A percentile compares a stretch with the other conserved stretches of the same genome.
Conservation (phyloP, 2,329 filamentous ascomycete species). For the Diaporthe nobilis region DNA sequence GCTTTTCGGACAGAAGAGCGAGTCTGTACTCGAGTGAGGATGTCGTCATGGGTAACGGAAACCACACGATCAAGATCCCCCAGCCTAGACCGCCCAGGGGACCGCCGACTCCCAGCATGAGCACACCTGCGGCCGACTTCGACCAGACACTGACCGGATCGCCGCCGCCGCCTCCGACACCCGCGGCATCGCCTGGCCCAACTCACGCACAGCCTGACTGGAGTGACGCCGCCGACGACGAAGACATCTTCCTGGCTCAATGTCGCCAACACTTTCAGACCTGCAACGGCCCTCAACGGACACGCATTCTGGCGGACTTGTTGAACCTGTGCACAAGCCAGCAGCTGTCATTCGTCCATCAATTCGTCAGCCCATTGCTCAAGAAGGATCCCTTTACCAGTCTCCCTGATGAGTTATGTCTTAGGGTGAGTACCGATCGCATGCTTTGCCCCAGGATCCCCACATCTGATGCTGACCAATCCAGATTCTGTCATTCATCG, state of each 20-base stretch:
- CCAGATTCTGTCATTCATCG: constrained; percentile 94
- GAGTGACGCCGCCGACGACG: constrained; percentile 83
- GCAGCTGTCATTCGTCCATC: constrained; percentile 94
- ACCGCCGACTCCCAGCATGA: constrained; percentile 77
- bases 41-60: constrained; percentile 66
- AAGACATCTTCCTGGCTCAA: constrained; percentile 86
- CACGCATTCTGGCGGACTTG: constrained; percentile 87
- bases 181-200: constrained; percentile 75
- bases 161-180: constrained; percentile 75
- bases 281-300: constrained; percentile 81
- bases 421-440: constrained; percentile 74
- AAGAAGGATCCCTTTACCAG: constrained; percentile 97
- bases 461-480: constrained; percentile 28
- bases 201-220: constrained; percentile 76
- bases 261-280: constrained; percentile 85
- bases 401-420: constrained; percentile 91
- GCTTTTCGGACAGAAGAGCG: constrained; percentile 73
- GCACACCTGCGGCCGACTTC: constrained; percentile 73
- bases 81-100: constrained; percentile 66
- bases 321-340: constrained; percentile 96
- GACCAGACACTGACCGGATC: constrained; percentile 73
- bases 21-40: constrained; percentile 70
- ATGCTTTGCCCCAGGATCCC: too few species aligned
- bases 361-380: constrained; percentile 92
- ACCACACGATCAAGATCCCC: constrained; percentile 64